Evolutionary conservation across 2,329 filamentous ascomycete genomes (phyloP).

Genomic region (Colletotrichum aenigma): DNA sequence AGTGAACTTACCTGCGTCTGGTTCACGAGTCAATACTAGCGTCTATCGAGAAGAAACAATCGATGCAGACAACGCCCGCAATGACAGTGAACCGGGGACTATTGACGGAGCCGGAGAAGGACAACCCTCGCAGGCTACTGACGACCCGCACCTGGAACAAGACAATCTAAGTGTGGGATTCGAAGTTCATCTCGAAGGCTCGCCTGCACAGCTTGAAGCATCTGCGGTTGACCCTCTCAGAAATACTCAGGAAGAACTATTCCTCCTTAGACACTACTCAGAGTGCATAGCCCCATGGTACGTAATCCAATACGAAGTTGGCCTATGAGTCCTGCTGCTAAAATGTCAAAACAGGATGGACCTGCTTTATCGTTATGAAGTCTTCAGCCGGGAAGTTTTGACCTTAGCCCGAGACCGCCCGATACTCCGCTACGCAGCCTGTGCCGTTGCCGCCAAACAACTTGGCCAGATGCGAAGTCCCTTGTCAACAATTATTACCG

Average conservation of each 20-base stretch:
- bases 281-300: neutral
- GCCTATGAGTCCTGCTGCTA: neutral
- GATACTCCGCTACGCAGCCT: neutral
- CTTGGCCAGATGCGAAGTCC: neutral
- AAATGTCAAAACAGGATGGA: neutral
- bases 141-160: neutral
- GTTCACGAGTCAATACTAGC: neutral
- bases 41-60: neutral
- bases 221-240: neutral
- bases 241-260: neutral
- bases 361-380: neutral
- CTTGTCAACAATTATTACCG: neutral
- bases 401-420: neutral
- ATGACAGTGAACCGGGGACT: neutral
- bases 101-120: neutral
- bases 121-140: fast-evolving
- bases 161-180: neutral
- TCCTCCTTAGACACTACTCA: neutral
- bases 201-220: neutral
- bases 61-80: neutral
- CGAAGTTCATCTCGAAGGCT: neutral
- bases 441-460: neutral
- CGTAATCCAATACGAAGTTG: neutral
- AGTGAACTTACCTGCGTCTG: neutral
- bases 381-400: neutral